phyloP scores from a whole-genome alignment of 768 basidiomycete genomes.

The Lactifluus rugatus region DNA sequence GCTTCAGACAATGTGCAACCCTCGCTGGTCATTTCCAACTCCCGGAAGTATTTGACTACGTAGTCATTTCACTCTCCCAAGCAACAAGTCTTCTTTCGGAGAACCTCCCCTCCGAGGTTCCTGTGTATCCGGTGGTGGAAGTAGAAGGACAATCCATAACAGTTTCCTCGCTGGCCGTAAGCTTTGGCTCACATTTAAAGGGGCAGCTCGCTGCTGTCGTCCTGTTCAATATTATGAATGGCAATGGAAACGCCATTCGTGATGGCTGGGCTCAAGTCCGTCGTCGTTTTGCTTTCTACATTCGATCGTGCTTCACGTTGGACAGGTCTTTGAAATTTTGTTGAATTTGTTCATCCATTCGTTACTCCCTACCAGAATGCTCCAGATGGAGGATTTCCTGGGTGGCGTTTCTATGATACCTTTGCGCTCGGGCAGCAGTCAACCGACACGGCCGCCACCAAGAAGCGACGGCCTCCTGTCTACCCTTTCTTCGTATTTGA shows the following conservation, averaged over 20 bases:
- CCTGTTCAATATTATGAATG: constrained; percentile 94
- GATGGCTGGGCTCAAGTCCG: constrained; percentile 90
- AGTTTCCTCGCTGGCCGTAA: constrained; percentile 84
- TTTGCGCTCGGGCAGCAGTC: constrained; percentile 50
- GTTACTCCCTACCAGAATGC: constrained; percentile 77
- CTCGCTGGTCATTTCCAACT: constrained; percentile 82
- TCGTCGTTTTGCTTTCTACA: neutral
- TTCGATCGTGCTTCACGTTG: constrained; percentile 2
- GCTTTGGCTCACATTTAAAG: constrained; percentile 91
- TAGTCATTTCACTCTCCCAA: constrained; percentile 85
- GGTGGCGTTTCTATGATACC: constrained; percentile 93
- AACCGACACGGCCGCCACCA: constrained; percentile 50
- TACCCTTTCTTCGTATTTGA: constrained; percentile 87
- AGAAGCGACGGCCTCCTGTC: constrained; percentile 87
- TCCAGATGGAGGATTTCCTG: constrained; percentile 97
- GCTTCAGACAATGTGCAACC: constrained; percentile 95
- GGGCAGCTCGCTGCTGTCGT: constrained; percentile 95
- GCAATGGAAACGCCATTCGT: constrained; percentile 85
- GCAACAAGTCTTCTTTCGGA: constrained; percentile 84
- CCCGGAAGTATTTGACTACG: constrained; percentile 94
- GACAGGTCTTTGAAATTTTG: constrained; percentile 96
- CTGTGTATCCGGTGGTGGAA: constrained; percentile 81
- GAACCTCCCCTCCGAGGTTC: constrained; percentile 54
- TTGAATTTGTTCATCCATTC: constrained; percentile 93
- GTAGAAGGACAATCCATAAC: constrained; percentile 85